phyloP scores from a whole-genome alignment of 345 rosid genomes.

The Acer yangbiense region DNA sequence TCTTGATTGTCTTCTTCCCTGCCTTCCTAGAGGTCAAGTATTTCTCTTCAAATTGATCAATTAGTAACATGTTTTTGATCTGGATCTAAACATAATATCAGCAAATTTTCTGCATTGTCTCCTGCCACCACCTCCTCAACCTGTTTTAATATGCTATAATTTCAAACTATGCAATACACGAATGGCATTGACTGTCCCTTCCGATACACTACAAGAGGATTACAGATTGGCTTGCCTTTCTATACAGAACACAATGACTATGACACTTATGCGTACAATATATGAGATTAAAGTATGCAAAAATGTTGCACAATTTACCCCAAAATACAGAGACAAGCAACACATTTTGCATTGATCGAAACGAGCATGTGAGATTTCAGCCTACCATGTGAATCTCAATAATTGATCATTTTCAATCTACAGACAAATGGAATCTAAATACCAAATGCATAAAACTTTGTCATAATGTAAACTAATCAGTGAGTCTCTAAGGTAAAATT shows the following conservation, averaged over 20 bases:
- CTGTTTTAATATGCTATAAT: background rate
- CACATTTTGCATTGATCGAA: no score
- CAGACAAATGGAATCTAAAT: no score
- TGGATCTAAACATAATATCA: constrained; percentile 5
- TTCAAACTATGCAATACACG: background rate
- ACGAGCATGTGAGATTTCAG: no score
- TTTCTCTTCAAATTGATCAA: constrained; percentile 17
- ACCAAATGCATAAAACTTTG: no score
- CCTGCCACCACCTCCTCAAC: background rate
- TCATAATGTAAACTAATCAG: no score
- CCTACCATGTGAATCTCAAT: no score
- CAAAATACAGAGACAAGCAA: no score
- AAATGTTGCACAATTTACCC: no score
- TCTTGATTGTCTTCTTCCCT: constrained; percentile 42
- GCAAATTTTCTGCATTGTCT: background rate
- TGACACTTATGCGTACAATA: background rate
- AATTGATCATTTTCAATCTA: no score
- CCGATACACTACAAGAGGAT: background rate
- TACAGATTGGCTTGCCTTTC: background rate
- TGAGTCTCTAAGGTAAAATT: no score
- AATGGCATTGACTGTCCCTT: background rate
- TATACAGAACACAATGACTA: background rate
- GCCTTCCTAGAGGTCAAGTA: constrained; percentile 45
- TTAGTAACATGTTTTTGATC: background rate
- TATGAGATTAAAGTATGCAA: background rate